Percentiles rank a stretch among this genome's conserved stretches.
Evolutionary conservation across 768 basidiomycete genomes (phyloP).

Genomic region (Goffeauzyma gilvescens): DNA sequence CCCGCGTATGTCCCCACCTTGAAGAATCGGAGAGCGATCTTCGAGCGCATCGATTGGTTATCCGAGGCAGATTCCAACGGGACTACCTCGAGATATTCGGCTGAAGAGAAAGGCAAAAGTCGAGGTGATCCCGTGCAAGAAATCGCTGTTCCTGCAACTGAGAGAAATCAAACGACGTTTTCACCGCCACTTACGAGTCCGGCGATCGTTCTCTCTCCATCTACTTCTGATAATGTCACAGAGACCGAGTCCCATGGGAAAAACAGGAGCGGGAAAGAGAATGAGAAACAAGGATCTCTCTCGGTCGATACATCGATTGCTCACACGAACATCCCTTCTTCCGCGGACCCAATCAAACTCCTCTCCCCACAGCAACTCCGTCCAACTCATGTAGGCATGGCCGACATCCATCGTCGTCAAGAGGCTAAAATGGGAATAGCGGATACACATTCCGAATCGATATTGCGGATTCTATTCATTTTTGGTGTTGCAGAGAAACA

Average conservation of each 20-base stretch:
- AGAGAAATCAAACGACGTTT: not conserved
- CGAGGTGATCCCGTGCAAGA: not conserved
- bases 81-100: too few relatives aligned
- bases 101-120: not conserved
- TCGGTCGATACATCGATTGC: not conserved
- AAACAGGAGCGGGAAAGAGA: not conserved
- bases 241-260: not conserved
- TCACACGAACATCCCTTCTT: not conserved
- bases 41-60: too few relatives aligned
- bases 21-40: too few relatives aligned
- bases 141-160: not conserved
- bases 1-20: too few relatives aligned
- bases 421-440: conserved; percentile 7
- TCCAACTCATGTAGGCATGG: too few relatives aligned
- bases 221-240: not conserved
- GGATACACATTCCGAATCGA: conserved; percentile 14
- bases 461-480: conserved; percentile 14
- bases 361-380: too few relatives aligned
- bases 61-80: too few relatives aligned
- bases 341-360: too few relatives aligned
- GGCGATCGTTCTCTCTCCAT: conserved; percentile 6
- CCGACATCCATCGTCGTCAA: not conserved
- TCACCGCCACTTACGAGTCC: conserved; percentile 1
- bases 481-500: conserved; percentile 10
- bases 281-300: not conserved